Evolutionary conservation across 2,329 filamentous ascomycete genomes (phyloP).

Genomic region (Dothiorella sarmentorum): DNA sequence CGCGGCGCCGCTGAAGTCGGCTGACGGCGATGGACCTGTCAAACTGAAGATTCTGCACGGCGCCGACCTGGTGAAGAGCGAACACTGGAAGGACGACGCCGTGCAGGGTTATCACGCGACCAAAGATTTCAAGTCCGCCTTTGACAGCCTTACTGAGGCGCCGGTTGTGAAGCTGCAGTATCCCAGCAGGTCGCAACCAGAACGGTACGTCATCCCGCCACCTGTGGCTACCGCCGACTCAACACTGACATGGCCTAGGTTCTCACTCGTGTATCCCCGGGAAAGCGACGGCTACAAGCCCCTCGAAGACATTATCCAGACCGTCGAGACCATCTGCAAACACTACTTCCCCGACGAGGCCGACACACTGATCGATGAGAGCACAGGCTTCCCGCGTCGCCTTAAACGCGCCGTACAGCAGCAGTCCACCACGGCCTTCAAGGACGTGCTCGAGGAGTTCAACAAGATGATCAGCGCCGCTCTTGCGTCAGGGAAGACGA

Average conservation of each 20-base stretch:
- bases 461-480: constrained; percentile 67
- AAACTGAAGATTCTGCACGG: constrained; percentile 38
- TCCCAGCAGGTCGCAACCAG: constrained; percentile 67
- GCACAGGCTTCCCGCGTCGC: constrained; percentile 70
- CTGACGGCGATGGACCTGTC: constrained; percentile 20
- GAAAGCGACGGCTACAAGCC: constrained; percentile 66
- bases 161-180: constrained; percentile 71
- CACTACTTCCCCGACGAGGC: constrained; percentile 73
- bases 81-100: constrained; percentile 24
- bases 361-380: constrained; percentile 65
- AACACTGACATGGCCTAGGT: constrained; percentile 43
- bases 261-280: constrained; percentile 72
- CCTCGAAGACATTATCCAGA: constrained; percentile 59
- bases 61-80: constrained; percentile 40
- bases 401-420: constrained; percentile 71
- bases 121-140: constrained; percentile 52
- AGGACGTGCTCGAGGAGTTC: constrained; percentile 69
- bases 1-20: constrained; percentile 17
- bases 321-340: constrained; percentile 58
- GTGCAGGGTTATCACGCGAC: constrained; percentile 20
- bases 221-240: constrained; percentile 24
- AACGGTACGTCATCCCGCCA: constrained; percentile 53
- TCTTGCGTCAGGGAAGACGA: constrained; percentile 61
- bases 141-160: constrained; percentile 43
- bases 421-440: constrained; percentile 66